Conservation (phyloP, 768 basidiomycete species). For the Lenzites betulinus region DNA sequence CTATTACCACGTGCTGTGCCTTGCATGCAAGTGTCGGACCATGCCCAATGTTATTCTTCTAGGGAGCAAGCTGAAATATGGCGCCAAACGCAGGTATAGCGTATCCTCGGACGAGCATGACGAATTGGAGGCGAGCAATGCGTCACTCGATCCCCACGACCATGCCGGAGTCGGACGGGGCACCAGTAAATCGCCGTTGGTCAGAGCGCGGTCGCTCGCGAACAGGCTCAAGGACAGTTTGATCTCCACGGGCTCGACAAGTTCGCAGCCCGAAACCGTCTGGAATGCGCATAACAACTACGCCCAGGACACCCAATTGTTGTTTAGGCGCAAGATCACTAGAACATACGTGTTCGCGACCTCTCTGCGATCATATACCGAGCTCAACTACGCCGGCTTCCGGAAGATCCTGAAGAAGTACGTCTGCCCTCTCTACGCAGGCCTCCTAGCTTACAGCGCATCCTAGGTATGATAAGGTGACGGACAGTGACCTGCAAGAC, state of each 20-base stretch:
- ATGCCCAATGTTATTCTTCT: neutral
- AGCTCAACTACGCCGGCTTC: slow-evolving; percentile 91
- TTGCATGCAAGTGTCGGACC: neutral
- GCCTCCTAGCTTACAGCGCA: neutral
- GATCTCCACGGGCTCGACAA: slow-evolving; percentile 37
- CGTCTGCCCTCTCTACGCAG: slow-evolving; percentile 27
- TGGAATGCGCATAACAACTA: slow-evolving; percentile 84
- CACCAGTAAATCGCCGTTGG: slow-evolving; percentile 38
- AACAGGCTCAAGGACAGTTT: slow-evolving; percentile 57
- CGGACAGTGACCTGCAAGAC: slow-evolving; percentile 77
- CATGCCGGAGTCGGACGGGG: slow-evolving; percentile 20
- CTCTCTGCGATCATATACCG: slow-evolving; percentile 82
- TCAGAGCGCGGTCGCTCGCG: slow-evolving; percentile 40
- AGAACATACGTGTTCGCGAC: slow-evolving; percentile 76
- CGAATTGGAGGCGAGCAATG: slow-evolving; percentile 44
- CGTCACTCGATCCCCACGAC: slow-evolving; percentile 33
- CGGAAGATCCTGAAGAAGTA: slow-evolving; percentile 96
- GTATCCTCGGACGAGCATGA: slow-evolving; percentile 41
- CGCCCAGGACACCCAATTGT: slow-evolving; percentile 77
- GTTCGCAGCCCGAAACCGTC: slow-evolving; percentile 46
- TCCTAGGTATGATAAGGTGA: slow-evolving; percentile 92
- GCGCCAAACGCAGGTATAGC: slow-evolving; percentile 17
- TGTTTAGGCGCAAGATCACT: slow-evolving; percentile 90
- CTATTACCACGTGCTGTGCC: neutral
- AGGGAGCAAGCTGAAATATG: slow-evolving; percentile 23